Conservation (phyloP, 495 filamentous ascomycete genomes). For the Chaetomium cochliodes region DNA sequence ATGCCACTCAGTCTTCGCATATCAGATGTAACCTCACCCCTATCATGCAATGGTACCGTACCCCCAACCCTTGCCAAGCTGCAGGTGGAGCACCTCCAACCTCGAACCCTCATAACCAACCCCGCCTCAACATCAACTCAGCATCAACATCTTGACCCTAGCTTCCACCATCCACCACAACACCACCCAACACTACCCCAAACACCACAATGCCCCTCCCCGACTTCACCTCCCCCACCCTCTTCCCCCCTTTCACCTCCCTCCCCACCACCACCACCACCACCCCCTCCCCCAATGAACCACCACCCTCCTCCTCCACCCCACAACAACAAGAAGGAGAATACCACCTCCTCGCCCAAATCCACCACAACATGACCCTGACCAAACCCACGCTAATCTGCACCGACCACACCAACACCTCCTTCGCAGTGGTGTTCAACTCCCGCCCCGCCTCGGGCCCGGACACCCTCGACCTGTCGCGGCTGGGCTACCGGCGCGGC, state of each 20-base stretch:
- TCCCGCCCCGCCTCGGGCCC: slow-evolving; percentile 27
- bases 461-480: slow-evolving; percentile 31
- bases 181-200: not conserved
- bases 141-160: not conserved
- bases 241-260: slow-evolving; percentile 35
- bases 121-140: not conserved
- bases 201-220: slow-evolving; percentile 33
- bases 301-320: slow-evolving; percentile 20
- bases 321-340: slow-evolving; percentile 2
- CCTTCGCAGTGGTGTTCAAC: slow-evolving; percentile 45
- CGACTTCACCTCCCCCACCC: slow-evolving; percentile 31
- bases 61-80: not conserved
- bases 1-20: not conserved
- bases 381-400: slow-evolving; percentile 47
- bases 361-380: slow-evolving; percentile 51
- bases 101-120: not conserved
- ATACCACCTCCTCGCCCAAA: slow-evolving; percentile 44
- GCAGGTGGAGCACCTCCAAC: not conserved
- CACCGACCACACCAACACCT: slow-evolving; percentile 30
- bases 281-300: slow-evolving; percentile 22
- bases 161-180: not conserved
- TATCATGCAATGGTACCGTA: slow-evolving; percentile 11
- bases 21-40: not conserved
- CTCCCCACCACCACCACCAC: slow-evolving; percentile 20
- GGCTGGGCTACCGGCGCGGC: slow-evolving; percentile 35